A percentile compares a stretch with the other conserved stretches of the same genome.
These are phyloP conservation scores for Baffinella frigidus DNA, from an alignment of 208 protist genomes.

Conservation along the genomic window DNA sequence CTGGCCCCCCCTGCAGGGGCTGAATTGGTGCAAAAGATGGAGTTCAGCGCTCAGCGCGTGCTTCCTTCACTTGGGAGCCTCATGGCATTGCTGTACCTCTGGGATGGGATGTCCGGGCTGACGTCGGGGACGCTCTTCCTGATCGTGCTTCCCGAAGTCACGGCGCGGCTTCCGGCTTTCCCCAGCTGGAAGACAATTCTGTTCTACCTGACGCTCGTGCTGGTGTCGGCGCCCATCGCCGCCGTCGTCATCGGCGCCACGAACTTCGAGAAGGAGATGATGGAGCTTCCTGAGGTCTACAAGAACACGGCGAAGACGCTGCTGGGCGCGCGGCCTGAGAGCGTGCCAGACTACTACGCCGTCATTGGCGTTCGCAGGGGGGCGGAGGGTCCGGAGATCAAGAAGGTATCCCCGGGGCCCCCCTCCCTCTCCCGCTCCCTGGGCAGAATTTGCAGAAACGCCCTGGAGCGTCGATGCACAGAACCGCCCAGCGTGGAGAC, in stretches of 20 bases:
- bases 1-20: background rate
- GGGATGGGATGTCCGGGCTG: slow-evolving; percentile 10
- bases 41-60: background rate
- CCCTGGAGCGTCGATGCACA: too few species aligned
- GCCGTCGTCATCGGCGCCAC: slow-evolving; percentile 1
- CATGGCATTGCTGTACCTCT: slow-evolving; percentile 10
- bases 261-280: slow-evolving; percentile 39
- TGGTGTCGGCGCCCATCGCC: background rate
- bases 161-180: background rate
- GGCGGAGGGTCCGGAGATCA: background rate
- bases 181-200: background rate
- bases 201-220: background rate
- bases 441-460: too few species aligned
- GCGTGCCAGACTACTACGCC: slow-evolving; percentile 37
- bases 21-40: background rate
- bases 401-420: too few species aligned
- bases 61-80: background rate
- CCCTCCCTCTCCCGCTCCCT: too few species aligned
- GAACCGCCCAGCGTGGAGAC: too few species aligned
- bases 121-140: slow-evolving; percentile 19
- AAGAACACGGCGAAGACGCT: background rate
- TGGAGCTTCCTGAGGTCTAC: slow-evolving; percentile 27
- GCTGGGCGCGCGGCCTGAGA: slow-evolving; percentile 20
- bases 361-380: slow-evolving; percentile 19
- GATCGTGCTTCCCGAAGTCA: slow-evolving; percentile 20